Evolutionary conservation across 2,329 filamentous ascomycete species (phyloP).

Genomic region (Pseudogymnoascus sp.): DNA sequence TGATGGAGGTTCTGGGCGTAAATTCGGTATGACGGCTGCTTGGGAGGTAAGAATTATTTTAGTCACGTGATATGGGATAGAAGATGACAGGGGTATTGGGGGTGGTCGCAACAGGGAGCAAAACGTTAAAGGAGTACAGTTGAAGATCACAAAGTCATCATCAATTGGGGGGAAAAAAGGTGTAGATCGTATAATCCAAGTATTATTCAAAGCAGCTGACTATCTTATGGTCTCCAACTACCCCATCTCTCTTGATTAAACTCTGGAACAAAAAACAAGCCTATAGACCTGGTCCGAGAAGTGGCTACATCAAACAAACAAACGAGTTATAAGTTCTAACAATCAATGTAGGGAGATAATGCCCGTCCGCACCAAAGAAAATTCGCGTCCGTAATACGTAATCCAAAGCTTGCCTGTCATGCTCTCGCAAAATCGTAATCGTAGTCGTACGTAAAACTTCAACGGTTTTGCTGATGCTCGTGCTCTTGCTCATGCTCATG

Average conservation of each 20-base stretch:
- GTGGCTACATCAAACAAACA: background rate
- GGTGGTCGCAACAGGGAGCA: too few relatives aligned
- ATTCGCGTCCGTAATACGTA: background rate
- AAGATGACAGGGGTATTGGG: background rate
- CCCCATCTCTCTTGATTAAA: background rate
- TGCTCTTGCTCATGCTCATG: background rate
- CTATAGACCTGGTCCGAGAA: background rate
- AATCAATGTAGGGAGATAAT: background rate
- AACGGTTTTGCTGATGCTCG: background rate
- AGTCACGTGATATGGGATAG: background rate
- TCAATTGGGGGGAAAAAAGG: background rate
- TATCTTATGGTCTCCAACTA: background rate
- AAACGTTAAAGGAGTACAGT: background rate
- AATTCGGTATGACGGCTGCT: background rate
- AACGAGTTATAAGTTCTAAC: background rate
- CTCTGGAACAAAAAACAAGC: background rate
- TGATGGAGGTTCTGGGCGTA: background rate
- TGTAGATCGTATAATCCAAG: background rate
- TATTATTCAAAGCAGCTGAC: constrained; percentile 2
- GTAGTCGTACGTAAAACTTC: background rate
- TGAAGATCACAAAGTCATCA: background rate
- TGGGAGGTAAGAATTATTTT: background rate
- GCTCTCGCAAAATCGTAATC: background rate
- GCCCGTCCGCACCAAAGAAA: background rate
- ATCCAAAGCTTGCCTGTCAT: background rate